phyloP scores from a whole-genome alignment of 768 basidiomycete genomes.

The Sporobolomyces roseus region DNA sequence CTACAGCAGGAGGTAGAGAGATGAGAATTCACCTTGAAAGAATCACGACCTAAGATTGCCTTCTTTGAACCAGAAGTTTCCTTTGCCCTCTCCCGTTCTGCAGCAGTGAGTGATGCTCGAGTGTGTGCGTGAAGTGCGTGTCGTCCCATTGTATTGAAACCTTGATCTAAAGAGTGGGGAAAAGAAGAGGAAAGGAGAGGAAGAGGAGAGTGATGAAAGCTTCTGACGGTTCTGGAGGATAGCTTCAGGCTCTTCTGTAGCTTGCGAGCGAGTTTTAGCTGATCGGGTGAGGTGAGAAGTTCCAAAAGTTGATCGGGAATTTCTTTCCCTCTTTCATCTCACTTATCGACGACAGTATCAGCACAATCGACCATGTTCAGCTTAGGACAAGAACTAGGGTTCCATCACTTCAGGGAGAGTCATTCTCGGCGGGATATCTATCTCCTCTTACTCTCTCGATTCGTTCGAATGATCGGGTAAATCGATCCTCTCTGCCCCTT shows the following conservation, averaged over 20 bases:
- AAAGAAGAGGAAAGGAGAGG: too few relatives aligned
- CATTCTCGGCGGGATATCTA: conserved; percentile 12
- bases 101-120: conserved; percentile 13
- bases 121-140: conserved; percentile 27
- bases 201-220: too few relatives aligned
- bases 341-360: too few relatives aligned
- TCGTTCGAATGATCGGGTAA: conserved; percentile 23
- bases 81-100: conserved; percentile 21
- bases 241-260: too few relatives aligned
- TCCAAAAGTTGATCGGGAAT: neutral
- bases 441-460: conserved; percentile 7
- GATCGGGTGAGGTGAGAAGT: too few relatives aligned
- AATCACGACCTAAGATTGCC: conserved; percentile 22
- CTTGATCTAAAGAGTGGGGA: neutral
- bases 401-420: conserved; percentile 10
- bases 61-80: conserved; percentile 4
- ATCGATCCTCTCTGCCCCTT: conserved; percentile 4
- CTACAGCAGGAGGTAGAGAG: neutral
- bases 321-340: neutral
- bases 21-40: conserved; percentile 20
- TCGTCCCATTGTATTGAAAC: conserved; percentile 7
- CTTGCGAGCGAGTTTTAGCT: too few relatives aligned
- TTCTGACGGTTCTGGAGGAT: too few relatives aligned
- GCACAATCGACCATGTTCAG: neutral
- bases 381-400: conserved; percentile 14